These are phyloP conservation scores for Meyerozyma athensensis DNA, from an alignment of 1,139 yeast genomes.

Conservation along the genomic window DNA sequence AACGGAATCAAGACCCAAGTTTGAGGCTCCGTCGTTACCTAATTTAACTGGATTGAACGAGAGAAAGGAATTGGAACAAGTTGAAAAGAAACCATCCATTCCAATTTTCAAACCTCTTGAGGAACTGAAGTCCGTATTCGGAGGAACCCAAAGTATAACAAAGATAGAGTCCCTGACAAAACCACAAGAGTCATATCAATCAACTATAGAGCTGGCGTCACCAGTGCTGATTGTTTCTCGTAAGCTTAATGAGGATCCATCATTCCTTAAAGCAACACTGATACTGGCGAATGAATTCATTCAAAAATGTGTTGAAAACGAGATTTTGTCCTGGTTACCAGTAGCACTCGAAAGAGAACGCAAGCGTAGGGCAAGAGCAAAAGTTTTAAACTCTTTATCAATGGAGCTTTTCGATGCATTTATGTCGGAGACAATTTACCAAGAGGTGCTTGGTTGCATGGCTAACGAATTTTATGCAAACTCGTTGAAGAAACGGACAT, in stretches of 20 bases:
- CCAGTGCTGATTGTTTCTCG: not conserved
- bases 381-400: slow-evolving; percentile 35
- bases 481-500: slow-evolving; percentile 20
- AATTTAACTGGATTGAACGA: not conserved
- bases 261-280: slow-evolving; percentile 17
- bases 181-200: too few species aligned
- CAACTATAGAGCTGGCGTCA: too few species aligned
- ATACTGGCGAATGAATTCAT: slow-evolving; percentile 26
- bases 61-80: not conserved
- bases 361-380: slow-evolving; percentile 20
- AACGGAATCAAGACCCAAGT: too few species aligned
- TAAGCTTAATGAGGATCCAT: slow-evolving; percentile 15
- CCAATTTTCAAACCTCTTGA: not conserved
- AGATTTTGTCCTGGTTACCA: slow-evolving; percentile 23
- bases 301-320: slow-evolving; percentile 25
- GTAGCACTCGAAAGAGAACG: slow-evolving; percentile 20
- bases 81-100: too few species aligned
- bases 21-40: too few species aligned
- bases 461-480: slow-evolving; percentile 32
- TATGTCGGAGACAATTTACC: slow-evolving; percentile 49
- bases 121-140: not conserved
- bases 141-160: not conserved
- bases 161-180: not conserved
- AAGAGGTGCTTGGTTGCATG: slow-evolving; percentile 34
- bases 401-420: slow-evolving; percentile 55